phyloP scores from a whole-genome alignment of 2,329 filamentous ascomycete species.

The Botrytis medusae region DNA sequence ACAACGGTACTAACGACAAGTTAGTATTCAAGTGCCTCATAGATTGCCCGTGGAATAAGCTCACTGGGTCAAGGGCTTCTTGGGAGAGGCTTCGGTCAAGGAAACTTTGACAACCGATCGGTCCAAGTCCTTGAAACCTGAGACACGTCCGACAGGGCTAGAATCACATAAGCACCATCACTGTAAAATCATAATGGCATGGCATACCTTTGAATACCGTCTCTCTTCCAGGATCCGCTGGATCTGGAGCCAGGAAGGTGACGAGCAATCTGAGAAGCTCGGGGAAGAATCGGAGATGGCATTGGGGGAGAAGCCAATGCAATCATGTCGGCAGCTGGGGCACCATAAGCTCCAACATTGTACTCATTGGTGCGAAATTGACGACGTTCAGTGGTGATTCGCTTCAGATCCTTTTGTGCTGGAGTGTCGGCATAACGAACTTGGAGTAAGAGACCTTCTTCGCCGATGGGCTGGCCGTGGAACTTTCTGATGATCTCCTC shows the following conservation, averaged over 20 bases:
- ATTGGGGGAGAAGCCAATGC: conserved; percentile 54
- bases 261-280: conserved; percentile 37
- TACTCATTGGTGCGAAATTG: conserved; percentile 97
- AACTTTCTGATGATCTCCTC: conserved; percentile 85
- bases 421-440: conserved; percentile 97
- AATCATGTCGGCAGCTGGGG: conserved; percentile 37
- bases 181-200: neutral
- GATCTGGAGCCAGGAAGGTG: conserved; percentile 36
- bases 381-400: conserved; percentile 89
- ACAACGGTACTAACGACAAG: conserved; percentile 6
- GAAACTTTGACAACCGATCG: conserved; percentile 34
- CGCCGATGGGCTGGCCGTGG: conserved; percentile 74
- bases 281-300: conserved; percentile 36
- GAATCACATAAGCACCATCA: neutral
- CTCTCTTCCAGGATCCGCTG: conserved; percentile 40
- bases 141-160: conserved; percentile 30
- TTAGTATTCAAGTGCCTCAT: neutral
- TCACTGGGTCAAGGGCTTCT: conserved; percentile 36
- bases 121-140: conserved; percentile 40
- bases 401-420: conserved; percentile 93
- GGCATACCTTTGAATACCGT: conserved; percentile 30
- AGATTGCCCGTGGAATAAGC: conserved; percentile 13
- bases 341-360: conserved; percentile 70
- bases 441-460: conserved; percentile 81
- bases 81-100: conserved; percentile 33